Evolutionary conservation across 2,329 filamentous ascomycete species (phyloP), one percentile per base, ranked within the genome.

Genomic region (Calonectria crousiana): DNA sequence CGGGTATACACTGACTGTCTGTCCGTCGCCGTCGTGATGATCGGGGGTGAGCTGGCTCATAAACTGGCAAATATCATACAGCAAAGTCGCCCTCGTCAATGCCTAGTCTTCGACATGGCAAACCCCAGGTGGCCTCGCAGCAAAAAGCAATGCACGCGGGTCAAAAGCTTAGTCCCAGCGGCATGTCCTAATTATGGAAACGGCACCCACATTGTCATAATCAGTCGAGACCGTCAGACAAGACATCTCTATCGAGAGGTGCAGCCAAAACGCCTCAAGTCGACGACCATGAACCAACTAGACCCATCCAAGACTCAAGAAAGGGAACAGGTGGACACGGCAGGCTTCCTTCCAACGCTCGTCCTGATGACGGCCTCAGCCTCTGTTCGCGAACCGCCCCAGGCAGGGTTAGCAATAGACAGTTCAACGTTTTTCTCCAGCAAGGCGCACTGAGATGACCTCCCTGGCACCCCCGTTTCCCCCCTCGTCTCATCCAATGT

Each of bases 401-500:
- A 58, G 51, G 62, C 67, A 67, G 71, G 67, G 51, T 64, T 62
- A 44, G 67, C 56, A 65, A 66, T 53, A 41, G 66, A 49, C 68
- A 70, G 20, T 36, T 49, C 20, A 65, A 70, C 56, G 36, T 28
- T 41, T 41, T 51, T 60, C 5, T 23, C 20, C 58, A 60, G 49
- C 58, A 20, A 58, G 49, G 51, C 67, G 56, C 38, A 62, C 60
- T 67, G 67, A 66, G 56, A 53, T 73, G 77, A 44, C 71, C 56
- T 18, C 60, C 73, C 70, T 71, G 67, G 69, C 60, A 70, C 65
- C 73, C 73, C 75, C 71, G 70, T 75, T 64, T 67, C 58, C 68
- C 62, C 64, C 56, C 58, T 66, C 75, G 73, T 77, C 76, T 75
- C 71, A 75, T 77, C 75, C 75, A 76, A 74, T 77, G 68, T 75